Base-by-base conservation (phyloP, 192 early-diverging fungal species). In the Anaeromyces robustus region DNA sequence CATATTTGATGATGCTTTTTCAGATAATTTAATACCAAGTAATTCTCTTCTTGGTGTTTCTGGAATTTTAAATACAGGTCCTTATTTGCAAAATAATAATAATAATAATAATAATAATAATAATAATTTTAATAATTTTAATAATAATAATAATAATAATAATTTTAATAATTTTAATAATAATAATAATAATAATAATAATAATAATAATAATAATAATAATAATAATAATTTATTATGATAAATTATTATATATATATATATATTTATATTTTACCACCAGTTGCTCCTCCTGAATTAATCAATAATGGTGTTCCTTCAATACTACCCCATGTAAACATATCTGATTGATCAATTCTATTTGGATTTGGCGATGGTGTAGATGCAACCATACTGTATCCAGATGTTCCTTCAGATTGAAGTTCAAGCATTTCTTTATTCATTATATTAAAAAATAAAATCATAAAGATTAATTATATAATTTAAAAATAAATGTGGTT, bases 261-360 rank as follows among this genome's bases (percentile, higher is more conserved):
- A 39, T 39, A 14, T 14, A 14, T 6, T 39, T 39, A 39, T 39
- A 14, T 14, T 14, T 68, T 68, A 68, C 52, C 52, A 68, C 52
- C n/a, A 68, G 26, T 68, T 1, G 26, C 84, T 30, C 41, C 83
- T 29, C 84, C 84, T 4, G 79, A 78, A 79, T 92, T 87, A 34
- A 95, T 88, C 77, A 94, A 83, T 29, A 95, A 77, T 2, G 94
- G 94, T 11, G 92, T 94, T 18, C 91, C 92, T 77, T 95, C 94
- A 79, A 96, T 93, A 30, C 87, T 89, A 59, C 94, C 94, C 94
- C 94, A 96, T 28, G 95, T 96, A 92, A 96, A 92, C 32, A 95
- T 80, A 29, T 91, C 90, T 30, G 87, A 85, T 26, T 89, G 90
- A 52, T 92, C 92, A 31, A 96, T 81, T 78, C 89, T 88, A 14